Base-by-base conservation (phyloP, 345 rosid genomes). In the Eutrema yunnanense region DNA sequence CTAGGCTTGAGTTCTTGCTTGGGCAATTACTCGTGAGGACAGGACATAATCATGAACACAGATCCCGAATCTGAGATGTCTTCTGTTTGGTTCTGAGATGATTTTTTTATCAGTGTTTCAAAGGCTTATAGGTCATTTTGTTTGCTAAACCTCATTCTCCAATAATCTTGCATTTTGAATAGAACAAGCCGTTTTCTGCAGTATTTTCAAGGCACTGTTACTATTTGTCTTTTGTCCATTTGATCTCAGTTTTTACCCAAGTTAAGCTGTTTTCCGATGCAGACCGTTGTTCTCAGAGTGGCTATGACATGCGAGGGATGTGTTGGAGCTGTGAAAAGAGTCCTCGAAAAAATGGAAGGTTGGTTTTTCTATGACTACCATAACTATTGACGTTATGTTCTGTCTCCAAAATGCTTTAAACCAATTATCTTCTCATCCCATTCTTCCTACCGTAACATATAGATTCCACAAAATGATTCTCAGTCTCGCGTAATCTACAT, bases 271-370 rank as follows among this genome's bases (percentile, higher is more conserved):
- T 19, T 61, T 30, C n/a, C 9, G 4, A 11, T 56, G 47, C 71
- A 94, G 96, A 90, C 91, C 5, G 92, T 86, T 70, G 95, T 89
- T 62, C 92, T 94, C 48, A 89, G 85, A 80, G 98, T 91, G 65
- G 90, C 84, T 7, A 94, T 94, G 98, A 79, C 95, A 49, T 94
- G 96, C 6, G 80, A 84, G 54, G 97, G 95, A 73, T 91, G 97
- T 34, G 84, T 79, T 16, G 97, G 97, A 48, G 92, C 97, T 63
- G 97, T 94, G 65, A 89, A 84, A 79, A 81, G 98, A 82, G 98
- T 91, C 58, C 81, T 91, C 44, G 90, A 86, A 0, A 91, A 89
- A 79, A 86, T 94, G 97, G 93, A 94, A 82, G 96, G 80, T 77
- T 65, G 26, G 76, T 19, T 47, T 50, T 16, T 22, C 44, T 32